A percentile compares a stretch with the other conserved stretches of the same genome.
phyloP scores from a whole-genome alignment of 1,284 basidiomycete species.

The Stygiomarasmius scandens region DNA sequence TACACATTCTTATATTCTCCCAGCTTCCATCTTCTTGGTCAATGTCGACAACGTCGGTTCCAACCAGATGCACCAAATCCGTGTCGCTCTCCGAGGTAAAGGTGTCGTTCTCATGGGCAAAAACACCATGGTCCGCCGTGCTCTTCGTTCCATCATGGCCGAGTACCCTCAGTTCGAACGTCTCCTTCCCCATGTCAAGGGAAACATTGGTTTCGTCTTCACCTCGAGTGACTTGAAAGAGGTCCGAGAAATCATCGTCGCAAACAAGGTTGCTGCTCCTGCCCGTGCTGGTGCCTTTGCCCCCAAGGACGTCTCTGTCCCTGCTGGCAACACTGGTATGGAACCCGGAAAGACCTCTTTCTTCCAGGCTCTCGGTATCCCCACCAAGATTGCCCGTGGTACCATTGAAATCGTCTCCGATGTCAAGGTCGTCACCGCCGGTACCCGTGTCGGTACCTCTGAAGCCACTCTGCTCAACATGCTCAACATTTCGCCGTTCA shows the following conservation, averaged over 20 bases:
- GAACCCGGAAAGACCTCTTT: slow-evolving; percentile 99
- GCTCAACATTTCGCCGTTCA: slow-evolving; percentile 98
- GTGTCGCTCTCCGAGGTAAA: slow-evolving; percentile 94
- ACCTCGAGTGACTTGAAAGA: slow-evolving; percentile 94
- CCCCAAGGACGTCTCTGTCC: slow-evolving; percentile 90
- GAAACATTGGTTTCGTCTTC: slow-evolving; percentile 99
- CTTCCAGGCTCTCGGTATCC: slow-evolving; percentile 99
- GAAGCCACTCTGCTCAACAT: slow-evolving; percentile 99
- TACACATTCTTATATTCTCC: slow-evolving; percentile 10
- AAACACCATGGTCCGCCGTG: slow-evolving; percentile 99
- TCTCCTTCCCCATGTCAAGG: slow-evolving; percentile 93
- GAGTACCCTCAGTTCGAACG: slow-evolving; percentile 96
- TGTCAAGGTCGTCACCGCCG: slow-evolving; percentile 92
- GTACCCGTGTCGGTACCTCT: slow-evolving; percentile 93
- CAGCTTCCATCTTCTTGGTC: slow-evolving; percentile 97
- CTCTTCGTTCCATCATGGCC: slow-evolving; percentile 86
- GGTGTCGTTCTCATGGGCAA: slow-evolving; percentile 99
- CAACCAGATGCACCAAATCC: slow-evolving; percentile 99
- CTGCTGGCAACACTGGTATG: slow-evolving; percentile 99
- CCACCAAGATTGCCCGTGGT: slow-evolving; percentile 99
- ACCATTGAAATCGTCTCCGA: slow-evolving; percentile 99
- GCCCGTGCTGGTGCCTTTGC: slow-evolving; percentile 98
- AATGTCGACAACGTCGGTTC: slow-evolving; percentile 99
- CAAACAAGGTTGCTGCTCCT: slow-evolving; percentile 98
- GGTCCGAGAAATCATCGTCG: slow-evolving; percentile 86